A percentile compares a stretch with the other conserved stretches of the same genome.
Evolutionary conservation across 805 yeast genomes (phyloP).

Genomic region (Torulaspora indica): DNA sequence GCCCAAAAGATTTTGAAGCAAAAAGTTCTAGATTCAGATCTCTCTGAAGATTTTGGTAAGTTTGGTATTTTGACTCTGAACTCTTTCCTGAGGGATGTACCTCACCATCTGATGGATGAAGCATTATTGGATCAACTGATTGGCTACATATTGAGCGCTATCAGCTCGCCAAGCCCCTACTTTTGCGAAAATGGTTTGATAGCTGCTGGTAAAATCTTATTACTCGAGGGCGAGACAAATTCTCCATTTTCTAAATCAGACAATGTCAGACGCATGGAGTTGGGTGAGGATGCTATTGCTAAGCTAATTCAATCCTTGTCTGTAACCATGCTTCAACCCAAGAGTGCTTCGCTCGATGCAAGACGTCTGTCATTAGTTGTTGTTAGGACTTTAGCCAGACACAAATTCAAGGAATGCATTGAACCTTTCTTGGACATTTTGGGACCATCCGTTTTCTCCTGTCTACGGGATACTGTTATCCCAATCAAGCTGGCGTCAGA

Average conservation of each 20-base stretch:
- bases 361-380: constrained; percentile 76
- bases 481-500: constrained; percentile 95
- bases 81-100: constrained; percentile 74
- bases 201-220: constrained; percentile 76
- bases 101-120: constrained; percentile 53
- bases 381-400: constrained; percentile 66
- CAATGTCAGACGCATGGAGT: constrained; percentile 34
- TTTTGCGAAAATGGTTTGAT: constrained; percentile 70
- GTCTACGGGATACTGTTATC: constrained; percentile 81
- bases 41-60: constrained; percentile 44
- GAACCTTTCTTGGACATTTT: constrained; percentile 51
- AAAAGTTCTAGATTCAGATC: constrained; percentile 50
- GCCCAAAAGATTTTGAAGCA: constrained; percentile 53
- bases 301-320: constrained; percentile 50
- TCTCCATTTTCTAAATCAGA: constrained; percentile 36
- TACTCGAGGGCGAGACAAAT: constrained; percentile 44
- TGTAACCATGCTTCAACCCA: constrained; percentile 47
- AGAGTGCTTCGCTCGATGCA: constrained; percentile 63
- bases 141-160: constrained; percentile 44
- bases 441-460: constrained; percentile 70
- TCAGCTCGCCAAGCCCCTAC: constrained; percentile 41
- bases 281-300: constrained; percentile 41
- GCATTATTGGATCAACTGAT: constrained; percentile 50
- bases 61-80: constrained; percentile 71
- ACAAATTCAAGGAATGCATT: constrained; percentile 47